These are phyloP conservation scores for Holtermanniella nyarrowii DNA, from an alignment of 768 basidiomycete genomes.

Conservation along the genomic window DNA sequence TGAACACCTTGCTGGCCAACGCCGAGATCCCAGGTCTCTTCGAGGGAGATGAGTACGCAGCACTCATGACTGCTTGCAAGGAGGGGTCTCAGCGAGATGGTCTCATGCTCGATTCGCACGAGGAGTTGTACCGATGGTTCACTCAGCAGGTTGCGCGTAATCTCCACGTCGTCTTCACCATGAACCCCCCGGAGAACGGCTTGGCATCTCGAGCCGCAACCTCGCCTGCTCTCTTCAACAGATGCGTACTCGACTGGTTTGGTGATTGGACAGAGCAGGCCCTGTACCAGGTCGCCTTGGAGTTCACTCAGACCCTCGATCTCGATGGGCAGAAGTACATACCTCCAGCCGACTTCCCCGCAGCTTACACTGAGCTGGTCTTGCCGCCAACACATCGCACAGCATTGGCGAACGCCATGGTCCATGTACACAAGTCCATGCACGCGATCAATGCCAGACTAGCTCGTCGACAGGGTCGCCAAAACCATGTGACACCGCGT, in stretches of 20 bases:
- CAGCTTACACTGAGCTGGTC: conserved; percentile 70
- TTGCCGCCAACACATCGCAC: conserved; percentile 82
- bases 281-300: conserved; percentile 93
- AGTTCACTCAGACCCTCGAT: conserved; percentile 89
- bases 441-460: conserved; percentile 81
- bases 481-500: conserved; percentile 92
- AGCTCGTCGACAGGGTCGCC: conserved; percentile 84
- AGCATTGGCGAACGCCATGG: conserved; percentile 86
- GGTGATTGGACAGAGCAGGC: conserved; percentile 99
- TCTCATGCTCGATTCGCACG: conserved; percentile 93
- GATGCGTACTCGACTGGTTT: conserved; percentile 99
- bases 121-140: conserved; percentile 97
- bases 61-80: conserved; percentile 97
- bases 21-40: conserved; percentile 99
- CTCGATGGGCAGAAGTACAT: conserved; percentile 74
- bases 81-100: conserved; percentile 99
- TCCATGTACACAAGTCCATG: conserved; percentile 79
- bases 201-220: conserved; percentile 92
- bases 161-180: conserved; percentile 96
- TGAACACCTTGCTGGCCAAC: conserved; percentile 97
- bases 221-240: conserved; percentile 87
- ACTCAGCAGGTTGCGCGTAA: conserved; percentile 97
- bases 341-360: conserved; percentile 73
- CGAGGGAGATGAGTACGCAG: conserved; percentile 97
- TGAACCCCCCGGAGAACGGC: conserved; percentile 96